Base-by-base conservation (phyloP, 441 rosid genomes). In the Codiaeum variegatum region DNA sequence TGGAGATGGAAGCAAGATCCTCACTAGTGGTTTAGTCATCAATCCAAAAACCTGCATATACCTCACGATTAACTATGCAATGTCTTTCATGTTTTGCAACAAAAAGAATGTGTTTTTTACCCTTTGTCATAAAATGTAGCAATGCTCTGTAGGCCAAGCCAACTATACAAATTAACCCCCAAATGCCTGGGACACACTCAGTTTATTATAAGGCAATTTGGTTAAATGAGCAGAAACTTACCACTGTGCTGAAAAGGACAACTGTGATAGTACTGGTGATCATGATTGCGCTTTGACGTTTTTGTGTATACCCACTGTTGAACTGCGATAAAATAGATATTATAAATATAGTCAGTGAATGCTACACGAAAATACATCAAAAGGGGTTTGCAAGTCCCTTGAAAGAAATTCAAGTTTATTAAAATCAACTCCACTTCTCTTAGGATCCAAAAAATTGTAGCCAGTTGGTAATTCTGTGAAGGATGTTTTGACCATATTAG, bases 171-270 rank as follows among this genome's bases (percentile, higher is more conserved):
- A 40, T 40, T 40, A 40, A 40, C 44, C 44, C 44, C 44, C 13
- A 40, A 9, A 40, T 40, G 44, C 44, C 44, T 40, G 8, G 44
- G 44, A 0, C 44, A 40, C 8, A n/a, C 52, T 16, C 19, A 47
- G 1, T 47, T 47, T 47, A 47, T 7, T n/a, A 47, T 15, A 47
- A 5, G n/a, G 52, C 52, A 47, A 3, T 52, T 49, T 47, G n/a
- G 42, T n/a, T n/a, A n/a, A n/a, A n/a, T n/a, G 6, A 67, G 59
- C 55, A 24, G 13, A 24, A 67, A 47, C 91, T 73, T 83, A 95
- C 99, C 93, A 87, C 90, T 28, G 99, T 91, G 81, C 99, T 95
- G 86, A 88, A 89, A 36, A 93, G 95, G 76, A 95, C 97, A 51
- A 93, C 90, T 0, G 97, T 91, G 61, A 95, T 93, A 19, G 98